phyloP scores from a whole-genome alignment of 768 basidiomycete species.

The Boletellus emodensis region DNA sequence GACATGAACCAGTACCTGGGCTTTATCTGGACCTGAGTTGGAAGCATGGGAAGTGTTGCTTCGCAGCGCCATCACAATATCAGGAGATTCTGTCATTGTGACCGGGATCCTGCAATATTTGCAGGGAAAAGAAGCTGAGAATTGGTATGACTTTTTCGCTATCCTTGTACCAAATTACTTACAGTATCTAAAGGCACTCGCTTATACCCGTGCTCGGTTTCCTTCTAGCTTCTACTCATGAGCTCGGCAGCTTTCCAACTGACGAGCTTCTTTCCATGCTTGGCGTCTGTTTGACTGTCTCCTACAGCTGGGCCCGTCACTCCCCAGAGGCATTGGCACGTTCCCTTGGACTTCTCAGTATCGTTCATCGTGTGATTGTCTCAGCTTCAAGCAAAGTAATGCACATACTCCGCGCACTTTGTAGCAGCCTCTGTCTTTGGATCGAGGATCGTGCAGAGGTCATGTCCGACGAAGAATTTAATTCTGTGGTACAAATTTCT shows the following conservation, averaged over 20 bases:
- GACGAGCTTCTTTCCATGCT: conserved; percentile 28
- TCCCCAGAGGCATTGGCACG: conserved; percentile 23
- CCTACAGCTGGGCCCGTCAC: conserved; percentile 31
- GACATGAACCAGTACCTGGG: conserved; percentile 39
- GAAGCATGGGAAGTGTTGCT: conserved; percentile 42
- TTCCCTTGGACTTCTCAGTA: conserved; percentile 37
- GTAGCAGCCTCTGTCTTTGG: conserved; percentile 46
- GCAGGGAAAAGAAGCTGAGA: conserved; percentile 11
- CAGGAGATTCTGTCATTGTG: conserved; percentile 10
- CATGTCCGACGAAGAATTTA: conserved; percentile 44
- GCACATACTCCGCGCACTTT: conserved; percentile 34
- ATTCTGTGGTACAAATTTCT: conserved; percentile 40
- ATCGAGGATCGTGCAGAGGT: conserved; percentile 43
- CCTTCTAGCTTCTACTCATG: conserved; percentile 10
- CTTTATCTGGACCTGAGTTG: conserved; percentile 39
- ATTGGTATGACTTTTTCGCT: conserved; percentile 17
- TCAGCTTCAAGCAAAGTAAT: conserved; percentile 29
- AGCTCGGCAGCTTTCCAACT: conserved; percentile 8
- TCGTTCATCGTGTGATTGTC: conserved; percentile 32
- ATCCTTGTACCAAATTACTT: conserved; percentile 1
- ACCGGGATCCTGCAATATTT: conserved; percentile 14
- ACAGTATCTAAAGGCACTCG: conserved; percentile 21
- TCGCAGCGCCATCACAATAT: conserved; percentile 23
- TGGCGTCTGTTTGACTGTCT: conserved; percentile 28
- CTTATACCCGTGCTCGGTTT: conserved; percentile 14